Evolutionary conservation across 495 filamentous ascomycete genomes (phyloP), one percentile per base, ranked within the genome.

Genomic region (Corynascus novoguineensis): DNA sequence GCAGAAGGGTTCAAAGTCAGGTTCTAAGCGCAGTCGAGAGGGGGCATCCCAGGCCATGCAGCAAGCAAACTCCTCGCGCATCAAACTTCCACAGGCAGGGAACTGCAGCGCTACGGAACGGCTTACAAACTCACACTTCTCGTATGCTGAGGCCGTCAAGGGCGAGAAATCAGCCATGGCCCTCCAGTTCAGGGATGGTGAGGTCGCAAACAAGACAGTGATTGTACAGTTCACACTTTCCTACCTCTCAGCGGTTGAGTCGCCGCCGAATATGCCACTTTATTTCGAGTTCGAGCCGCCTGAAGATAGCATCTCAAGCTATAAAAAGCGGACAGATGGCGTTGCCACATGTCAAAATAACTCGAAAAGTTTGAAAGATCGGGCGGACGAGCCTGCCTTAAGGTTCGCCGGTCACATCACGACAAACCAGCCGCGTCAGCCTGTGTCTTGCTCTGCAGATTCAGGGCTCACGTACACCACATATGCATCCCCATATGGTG

Each of bases 111-210:
- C 9, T 21, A n/a, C 35, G 17, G 12, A 45, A 17, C 31, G 15
- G n/a, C 15, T 17, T n/a, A 3, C 31, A 4, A 37, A 25, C 17
- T 7, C 49, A 7, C 8, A 15, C 6, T 42, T 61, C 3, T 61
- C 59, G 6, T 62, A 59, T 53, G 55, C 55, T 2, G 55, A 58
- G 15, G 56, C 55, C 14, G 46, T 52, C 9, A 55, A 56, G 34
- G 60, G 50, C n/a, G 41, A 29, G 19, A 0, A 24, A 41, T 40
- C 28, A 19, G 7, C 11, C 10, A 22, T 22, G 11, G 4, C 24
- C 0, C 25, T 17, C 8, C 29, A 12, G 10, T 10, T 2, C 25
- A 50, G 2, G 34, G 21, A 50, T 2, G 53, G 1, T 12, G 15
- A 29, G 22, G 10, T 32, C 9, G 12, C n/a, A 0, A 22, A 11